Evolutionary conservation across 805 yeast genomes (phyloP), one percentile per base, ranked within the genome.

Genomic region (Zygosaccharomyces pseudorouxii): DNA sequence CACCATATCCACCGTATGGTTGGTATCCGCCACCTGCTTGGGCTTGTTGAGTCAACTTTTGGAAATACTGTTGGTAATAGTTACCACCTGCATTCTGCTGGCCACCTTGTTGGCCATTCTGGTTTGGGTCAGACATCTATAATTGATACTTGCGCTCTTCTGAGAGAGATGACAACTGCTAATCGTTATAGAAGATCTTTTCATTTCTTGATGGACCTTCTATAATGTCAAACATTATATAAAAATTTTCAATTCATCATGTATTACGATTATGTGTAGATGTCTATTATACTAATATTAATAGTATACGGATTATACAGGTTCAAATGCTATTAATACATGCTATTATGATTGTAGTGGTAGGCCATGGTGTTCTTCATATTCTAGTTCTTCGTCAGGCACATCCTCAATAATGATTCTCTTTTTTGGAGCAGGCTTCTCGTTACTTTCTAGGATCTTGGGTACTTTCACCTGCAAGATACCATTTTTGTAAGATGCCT

Each of bases 401-500:
- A 75, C 74, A 42, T 72, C 76, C 54, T 75, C 78, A 49, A 75
- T 74, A 9, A 66, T 60, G 29, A 75, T 76, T 53, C 72, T 70
- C 57, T 72, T 71, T 65, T 72, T 73, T 47, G 73, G 72, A 41
- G 69, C 71, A 14, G 61, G 67, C 18, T 65, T 65, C 18, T 62
- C 67, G 20, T 53, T 48, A 25, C 64, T 68, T 14, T 62, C 63
- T 22, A 53, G 39, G 9, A 68, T 49, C 58, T 80, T 79, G 41
- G 84, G 83, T 7, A 79, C 63, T 40, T 62, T 72, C 29, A 81
- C 68, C 47, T 77, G 80, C 47, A 81, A 63, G 51, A 80, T 61
- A 20, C 86, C 86, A 55, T 79, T 77, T 35, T 62, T 60, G 53
- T 77, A 77, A 46, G 74, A 73, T 5, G 84, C 85, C 49, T 70